A percentile compares a stretch with the other conserved stretches of the same genome.
Conservation (phyloP, 2,329 filamentous ascomycete species). For the Fusarium sambucinum region DNA sequence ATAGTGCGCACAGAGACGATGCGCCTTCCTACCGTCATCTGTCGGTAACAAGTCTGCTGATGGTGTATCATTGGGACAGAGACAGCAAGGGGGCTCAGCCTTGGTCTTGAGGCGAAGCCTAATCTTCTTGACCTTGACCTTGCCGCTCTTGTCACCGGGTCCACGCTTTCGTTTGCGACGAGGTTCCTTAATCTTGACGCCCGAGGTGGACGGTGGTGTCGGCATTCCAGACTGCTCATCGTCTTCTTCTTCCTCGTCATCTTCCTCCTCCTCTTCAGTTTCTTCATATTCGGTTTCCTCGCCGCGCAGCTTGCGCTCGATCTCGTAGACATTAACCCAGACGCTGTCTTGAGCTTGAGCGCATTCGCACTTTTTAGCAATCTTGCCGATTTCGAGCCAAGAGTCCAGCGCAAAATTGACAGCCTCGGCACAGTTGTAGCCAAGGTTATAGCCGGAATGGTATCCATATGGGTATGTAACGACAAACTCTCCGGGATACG, state of each 20-base stretch:
- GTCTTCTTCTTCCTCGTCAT: constrained; percentile 75
- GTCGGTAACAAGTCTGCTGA: constrained; percentile 86
- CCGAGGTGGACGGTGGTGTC: constrained; percentile 81
- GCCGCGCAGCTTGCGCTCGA: constrained; percentile 92
- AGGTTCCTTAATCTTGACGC: constrained; percentile 72
- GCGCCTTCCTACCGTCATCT: constrained; percentile 87
- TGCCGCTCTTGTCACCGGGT: constrained; percentile 53
- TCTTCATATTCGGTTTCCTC: constrained; percentile 89
- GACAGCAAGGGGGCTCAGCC: constrained; percentile 82
- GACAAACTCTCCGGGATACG: constrained; percentile 96
- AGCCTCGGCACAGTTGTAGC: constrained; percentile 98
- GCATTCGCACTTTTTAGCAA: constrained; percentile 97
- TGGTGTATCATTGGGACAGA: constrained; percentile 91
- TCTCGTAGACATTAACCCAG: constrained; percentile 96
- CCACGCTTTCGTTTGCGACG: constrained; percentile 71
- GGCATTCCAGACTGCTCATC: constrained; percentile 76
- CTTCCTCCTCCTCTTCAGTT: constrained; percentile 78
- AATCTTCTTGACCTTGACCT: constrained; percentile 79
- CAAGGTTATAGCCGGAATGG: constrained; percentile 96
- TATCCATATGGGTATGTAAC: constrained; percentile 99
- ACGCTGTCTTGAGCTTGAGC: constrained; percentile 96
- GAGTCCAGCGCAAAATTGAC: constrained; percentile 97
- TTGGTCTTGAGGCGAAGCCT: constrained; percentile 80
- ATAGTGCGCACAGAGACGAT: constrained; percentile 89
- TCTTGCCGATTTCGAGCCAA: constrained; percentile 94